Percentiles rank a stretch among this genome's conserved stretches.
Conservation (phyloP, 441 rosid genomes). For the Dalechampia spathulata region DNA sequence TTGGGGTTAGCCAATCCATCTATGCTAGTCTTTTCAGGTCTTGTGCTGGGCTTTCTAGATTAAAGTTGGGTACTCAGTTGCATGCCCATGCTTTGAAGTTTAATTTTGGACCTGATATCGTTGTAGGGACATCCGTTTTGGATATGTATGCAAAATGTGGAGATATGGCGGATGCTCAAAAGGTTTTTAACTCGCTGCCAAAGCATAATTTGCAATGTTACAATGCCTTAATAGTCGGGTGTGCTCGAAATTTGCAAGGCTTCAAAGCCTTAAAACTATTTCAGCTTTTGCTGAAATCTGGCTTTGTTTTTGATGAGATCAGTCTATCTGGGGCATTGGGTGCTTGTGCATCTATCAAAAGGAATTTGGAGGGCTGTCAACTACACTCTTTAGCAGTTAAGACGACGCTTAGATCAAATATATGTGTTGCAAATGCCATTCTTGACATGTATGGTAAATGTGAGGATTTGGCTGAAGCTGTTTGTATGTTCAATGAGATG, state of each 20-base stretch:
- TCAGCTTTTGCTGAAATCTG: conserved; percentile 40
- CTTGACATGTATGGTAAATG: conserved; percentile 95
- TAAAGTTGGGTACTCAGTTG: conserved; percentile 56
- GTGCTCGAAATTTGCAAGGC: conserved; percentile 47
- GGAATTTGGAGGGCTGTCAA: conserved; percentile 61
- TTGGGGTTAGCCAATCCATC: conserved; percentile 64
- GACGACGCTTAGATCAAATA: conserved; percentile 33
- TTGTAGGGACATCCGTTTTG: conserved; percentile 82
- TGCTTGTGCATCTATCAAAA: conserved; percentile 63
- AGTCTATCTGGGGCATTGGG: conserved; percentile 79
- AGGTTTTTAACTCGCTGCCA: conserved; percentile 50
- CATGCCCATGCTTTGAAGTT: conserved; percentile 79
- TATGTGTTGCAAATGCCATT: conserved; percentile 75
- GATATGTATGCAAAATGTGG: conserved; percentile 94
- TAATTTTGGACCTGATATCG: conserved; percentile 46
- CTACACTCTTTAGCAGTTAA: conserved; percentile 61
- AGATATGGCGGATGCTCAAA: conserved; percentile 53
- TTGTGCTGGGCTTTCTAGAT: conserved; percentile 52
- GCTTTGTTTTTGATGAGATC: conserved; percentile 66
- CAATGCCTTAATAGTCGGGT: conserved; percentile 80
- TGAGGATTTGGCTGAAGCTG: conserved; percentile 67
- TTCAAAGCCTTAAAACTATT: conserved; percentile 55
- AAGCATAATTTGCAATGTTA: conserved; percentile 60
- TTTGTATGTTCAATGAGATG: conserved; percentile 59
- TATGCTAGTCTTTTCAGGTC: conserved; percentile 81